Evolutionary conservation across 441 rosid genomes (phyloP).

Genomic region (Brassica balearica): DNA sequence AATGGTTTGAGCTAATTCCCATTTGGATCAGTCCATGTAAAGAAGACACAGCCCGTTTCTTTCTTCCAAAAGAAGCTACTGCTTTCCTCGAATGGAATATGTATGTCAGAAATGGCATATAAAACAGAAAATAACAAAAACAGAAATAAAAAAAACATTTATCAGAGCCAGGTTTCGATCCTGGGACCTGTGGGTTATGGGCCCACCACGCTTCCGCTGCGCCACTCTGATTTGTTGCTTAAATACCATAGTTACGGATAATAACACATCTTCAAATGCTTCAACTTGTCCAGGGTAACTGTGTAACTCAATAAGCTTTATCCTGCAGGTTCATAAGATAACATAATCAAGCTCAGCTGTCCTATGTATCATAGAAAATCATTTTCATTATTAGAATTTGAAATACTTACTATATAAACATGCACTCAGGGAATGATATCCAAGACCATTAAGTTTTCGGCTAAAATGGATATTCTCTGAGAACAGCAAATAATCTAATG

Average conservation of each 20-base stretch:
- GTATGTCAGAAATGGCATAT: not conserved
- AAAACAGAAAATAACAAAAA: not conserved
- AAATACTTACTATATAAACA: slow-evolving; percentile 69
- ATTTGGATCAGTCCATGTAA: not conserved
- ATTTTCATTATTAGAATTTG: not conserved
- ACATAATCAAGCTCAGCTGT: slow-evolving; percentile 22
- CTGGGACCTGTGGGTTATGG: slow-evolving; percentile 97
- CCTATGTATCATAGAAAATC: slow-evolving; percentile 2
- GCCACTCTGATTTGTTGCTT: slow-evolving; percentile 63
- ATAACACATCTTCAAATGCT: slow-evolving; percentile 33
- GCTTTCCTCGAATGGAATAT: not conserved
- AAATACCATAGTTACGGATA: not conserved
- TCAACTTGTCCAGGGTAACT: slow-evolving; percentile 58
- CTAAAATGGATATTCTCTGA: slow-evolving; percentile 61
- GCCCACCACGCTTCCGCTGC: slow-evolving; percentile 99
- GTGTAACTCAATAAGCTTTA: slow-evolving; percentile 76
- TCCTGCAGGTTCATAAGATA: slow-evolving; percentile 46
- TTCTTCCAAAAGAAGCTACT: not conserved
- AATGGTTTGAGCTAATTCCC: not conserved
- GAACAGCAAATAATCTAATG: slow-evolving; percentile 58
- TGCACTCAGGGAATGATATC: slow-evolving; percentile 66
- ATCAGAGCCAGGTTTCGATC: slow-evolving; percentile 97
- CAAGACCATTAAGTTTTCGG: slow-evolving; percentile 68
- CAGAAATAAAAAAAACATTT: not conserved
- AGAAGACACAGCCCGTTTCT: not conserved